Evolutionary conservation across 169 alveolate species (phyloP), one percentile per base, ranked within the genome.

Genomic region (Nephromyces sp.): DNA sequence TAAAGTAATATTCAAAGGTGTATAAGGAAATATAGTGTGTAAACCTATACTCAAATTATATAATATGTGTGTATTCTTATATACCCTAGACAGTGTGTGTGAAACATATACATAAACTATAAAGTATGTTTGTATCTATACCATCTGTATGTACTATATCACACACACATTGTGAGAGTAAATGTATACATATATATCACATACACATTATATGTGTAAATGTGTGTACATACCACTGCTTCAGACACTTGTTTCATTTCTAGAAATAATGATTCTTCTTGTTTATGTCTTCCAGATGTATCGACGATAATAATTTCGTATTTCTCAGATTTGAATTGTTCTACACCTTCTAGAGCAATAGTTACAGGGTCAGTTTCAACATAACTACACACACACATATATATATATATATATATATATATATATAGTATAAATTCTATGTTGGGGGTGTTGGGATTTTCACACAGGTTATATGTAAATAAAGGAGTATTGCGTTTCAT

Each of bases 261-360:
- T 57, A 94, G 98, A 80, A 98, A 96, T 52, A 98, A 91, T 1
- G 98, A 96, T 68, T 85, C 93, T 84, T 98, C 99, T 85, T 98
- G 99, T 83, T 93, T 95, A 89, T 98, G 99, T 66, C 99, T 91
- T 21, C 99, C 99, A 0, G 99, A 96, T 6, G 99, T 98, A 84
- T 98, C 99, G 3, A 96, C 99, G 43, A 98, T 95, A 67, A 98
- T 95, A 68, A 97, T 29, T 8, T 97, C 99, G 74, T 90, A 96
- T 71, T 89, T 91, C 76, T 94, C 97, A 71, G 87, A 90, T 84
- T 90, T 90, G 80, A 97, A 96, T 66, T 90, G 90, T 27, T 92
- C 87, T 21, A 95, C 99, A 66, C 99, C 99, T 83, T 98, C 99
- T 61, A 88, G 91, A 1, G 99, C 99, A 3, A 98, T 95, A 79